Conservation (phyloP, 2,329 filamentous ascomycete species). For the Paradendryphiella salina region DNA sequence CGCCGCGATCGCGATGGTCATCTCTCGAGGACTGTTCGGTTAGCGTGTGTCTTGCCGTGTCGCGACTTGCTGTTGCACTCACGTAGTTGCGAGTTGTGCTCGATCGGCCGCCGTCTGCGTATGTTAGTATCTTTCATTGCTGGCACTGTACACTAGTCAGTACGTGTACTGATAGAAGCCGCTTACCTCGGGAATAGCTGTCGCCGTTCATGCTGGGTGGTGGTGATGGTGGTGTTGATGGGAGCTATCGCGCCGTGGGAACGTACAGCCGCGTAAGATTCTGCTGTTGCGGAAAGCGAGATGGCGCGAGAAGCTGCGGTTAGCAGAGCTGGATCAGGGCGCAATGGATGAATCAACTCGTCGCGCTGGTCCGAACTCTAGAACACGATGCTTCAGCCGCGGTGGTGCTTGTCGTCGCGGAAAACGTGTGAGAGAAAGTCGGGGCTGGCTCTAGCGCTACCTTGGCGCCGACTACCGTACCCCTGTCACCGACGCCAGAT, state of each 20-base stretch:
- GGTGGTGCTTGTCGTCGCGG: constrained; percentile 16
- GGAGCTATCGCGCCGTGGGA: constrained; percentile 18
- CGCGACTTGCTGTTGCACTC: constrained; percentile 28
- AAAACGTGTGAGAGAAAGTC: constrained; percentile 25
- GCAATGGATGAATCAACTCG: constrained; percentile 8
- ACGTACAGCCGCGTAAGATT: constrained; percentile 18
- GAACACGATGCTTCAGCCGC: constrained; percentile 24
- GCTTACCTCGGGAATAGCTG: constrained; percentile 75
- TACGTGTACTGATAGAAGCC: constrained; percentile 36
- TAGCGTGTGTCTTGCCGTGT: constrained; percentile 21
- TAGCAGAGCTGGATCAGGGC: constrained; percentile 19
- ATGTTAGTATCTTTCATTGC: constrained; percentile 33
- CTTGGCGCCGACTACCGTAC: constrained; percentile 21
- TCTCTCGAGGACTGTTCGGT: constrained; percentile 40
- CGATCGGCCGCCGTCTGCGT: constrained; percentile 45
- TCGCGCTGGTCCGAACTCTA: constrained; percentile 18
- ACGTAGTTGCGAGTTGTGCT: constrained; percentile 47
- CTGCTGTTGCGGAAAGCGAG: constrained; percentile 4
- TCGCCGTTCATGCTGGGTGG: constrained; percentile 76
- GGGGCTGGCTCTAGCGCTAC: constrained; percentile 16
- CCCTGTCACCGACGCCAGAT: constrained; percentile 14
- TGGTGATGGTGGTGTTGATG: constrained; percentile 9
- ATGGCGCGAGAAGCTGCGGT: constrained; percentile 23
- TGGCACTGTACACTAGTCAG: constrained; percentile 44
- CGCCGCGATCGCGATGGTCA: constrained; percentile 32